Evolutionary conservation across 352 stramenopile species (phyloP).

Genomic region (Globisporangium nodosum): DNA sequence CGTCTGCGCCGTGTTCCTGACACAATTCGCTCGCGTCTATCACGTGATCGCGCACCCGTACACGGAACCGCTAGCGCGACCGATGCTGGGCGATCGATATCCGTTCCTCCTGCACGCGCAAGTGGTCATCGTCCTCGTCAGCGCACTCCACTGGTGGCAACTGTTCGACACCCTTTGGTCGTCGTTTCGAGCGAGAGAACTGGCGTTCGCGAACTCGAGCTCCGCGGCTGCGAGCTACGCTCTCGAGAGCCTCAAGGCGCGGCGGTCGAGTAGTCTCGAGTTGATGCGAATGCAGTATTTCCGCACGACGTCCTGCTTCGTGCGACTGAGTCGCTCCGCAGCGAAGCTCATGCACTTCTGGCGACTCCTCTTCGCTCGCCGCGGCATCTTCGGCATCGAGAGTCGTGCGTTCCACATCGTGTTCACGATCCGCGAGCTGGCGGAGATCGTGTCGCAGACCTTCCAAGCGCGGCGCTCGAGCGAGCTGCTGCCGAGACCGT

Average conservation of each 20-base stretch:
- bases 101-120: not conserved
- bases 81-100: not conserved
- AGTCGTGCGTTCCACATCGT: conserved; percentile 1
- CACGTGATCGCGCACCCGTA: conserved; percentile 1
- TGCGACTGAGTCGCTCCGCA: not conserved
- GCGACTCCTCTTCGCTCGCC: conserved; percentile 5
- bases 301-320: not conserved
- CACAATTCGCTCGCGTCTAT: not conserved
- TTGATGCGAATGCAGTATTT: not conserved
- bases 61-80: conserved; percentile 1
- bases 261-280: not conserved
- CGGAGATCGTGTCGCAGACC: not conserved
- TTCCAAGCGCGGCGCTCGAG: conserved; percentile 8
- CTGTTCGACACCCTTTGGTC: conserved; percentile 1
- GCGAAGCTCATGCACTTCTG: not conserved
- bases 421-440: not conserved
- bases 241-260: not conserved
- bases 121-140: not conserved
- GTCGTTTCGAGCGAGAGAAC: conserved; percentile 2
- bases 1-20: conserved; percentile 8
- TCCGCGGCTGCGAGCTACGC: not conserved
- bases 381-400: conserved; percentile 6
- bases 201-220: not conserved
- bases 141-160: conserved; percentile 7
- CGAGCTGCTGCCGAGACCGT: conserved; percentile 1